Base-by-base conservation (phyloP, 805 yeast species). In the Ogataea paraovalis region DNA sequence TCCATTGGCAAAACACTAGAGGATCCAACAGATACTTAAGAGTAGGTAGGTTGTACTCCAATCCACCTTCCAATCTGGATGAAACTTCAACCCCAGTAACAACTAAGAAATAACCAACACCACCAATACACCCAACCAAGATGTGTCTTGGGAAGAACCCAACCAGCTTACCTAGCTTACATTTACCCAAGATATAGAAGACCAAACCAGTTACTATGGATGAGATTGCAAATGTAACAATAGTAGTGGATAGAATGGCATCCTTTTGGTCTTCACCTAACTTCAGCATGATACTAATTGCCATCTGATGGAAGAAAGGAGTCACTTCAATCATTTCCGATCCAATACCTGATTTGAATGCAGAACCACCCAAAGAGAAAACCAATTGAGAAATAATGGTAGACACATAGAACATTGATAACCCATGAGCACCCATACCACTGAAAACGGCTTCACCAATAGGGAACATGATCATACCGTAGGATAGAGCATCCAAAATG, bases 291-390 rank as follows among this genome's bases (percentile, higher is more conserved):
- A 94, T 83, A 13, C 83, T 71, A 23, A 78, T 71, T 1, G 97
- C 97, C 96, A 94, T 91, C 2, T 95, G 77, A 61, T 94, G 99
- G 72, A 92, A 92, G 65, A 94, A 94, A 2, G 99, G 99, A 2
- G 97, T 96, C n/a, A 94, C 89, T 65, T 94, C 99, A 55, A 94
- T 94, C 99, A 94, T 94, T 68, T 94, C 98, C 3, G 96, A 87
- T 1, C 99, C 99, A 39, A 92, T 82, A n/a, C 96, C 96, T 2
- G 90, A 77, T 51, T 80, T 81, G 70, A 94, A 92, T 8, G 87
- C 86, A 14, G 96, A 87, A 1, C 95, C 95, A 14, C 99, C 99
- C 21, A 87, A 66, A 0, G 97, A 90, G 62, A 80, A 91, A 5
- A 89, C 87, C 53, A 90, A 68, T 65, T 94, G 99, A 0, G 96